Evolutionary conservation across 441 rosid genomes (phyloP).

Genomic region (Pelargonium australe): DNA sequence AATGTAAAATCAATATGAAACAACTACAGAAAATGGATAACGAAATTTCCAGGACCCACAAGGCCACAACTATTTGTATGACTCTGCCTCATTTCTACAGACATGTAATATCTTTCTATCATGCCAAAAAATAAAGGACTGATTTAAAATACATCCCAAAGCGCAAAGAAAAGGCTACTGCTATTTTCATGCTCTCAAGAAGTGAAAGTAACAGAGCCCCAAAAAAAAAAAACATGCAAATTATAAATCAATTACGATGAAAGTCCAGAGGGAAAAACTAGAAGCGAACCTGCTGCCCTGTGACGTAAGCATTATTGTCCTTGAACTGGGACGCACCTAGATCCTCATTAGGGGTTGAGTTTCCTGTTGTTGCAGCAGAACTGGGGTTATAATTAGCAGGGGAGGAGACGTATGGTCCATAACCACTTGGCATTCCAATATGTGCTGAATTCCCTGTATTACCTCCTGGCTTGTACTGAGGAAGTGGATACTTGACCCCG

Average conservation of each 20-base stretch:
- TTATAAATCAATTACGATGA: slow-evolving; percentile 11
- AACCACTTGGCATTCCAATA: slow-evolving; percentile 69
- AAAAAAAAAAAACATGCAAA: neutral
- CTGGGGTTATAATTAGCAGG: slow-evolving; percentile 66
- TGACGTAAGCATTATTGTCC: slow-evolving; percentile 66
- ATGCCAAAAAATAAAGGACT: neutral
- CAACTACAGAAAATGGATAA: too few species aligned
- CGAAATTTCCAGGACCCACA: too few species aligned
- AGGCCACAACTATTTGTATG: neutral
- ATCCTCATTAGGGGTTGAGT: slow-evolving; percentile 65
- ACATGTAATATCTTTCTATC: too few species aligned
- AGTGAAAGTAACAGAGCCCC: neutral
- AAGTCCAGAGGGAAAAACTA: slow-evolving; percentile 9
- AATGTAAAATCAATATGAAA: too few species aligned
- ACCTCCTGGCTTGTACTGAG: slow-evolving; percentile 72
- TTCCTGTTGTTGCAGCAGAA: slow-evolving; percentile 59
- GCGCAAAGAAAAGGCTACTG: too few species aligned
- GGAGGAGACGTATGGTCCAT: slow-evolving; percentile 72
- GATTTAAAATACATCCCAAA: too few species aligned
- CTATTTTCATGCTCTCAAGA: neutral
- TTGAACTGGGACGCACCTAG: slow-evolving; percentile 66
- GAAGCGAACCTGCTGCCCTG: slow-evolving; percentile 63
- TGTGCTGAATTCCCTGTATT: slow-evolving; percentile 60
- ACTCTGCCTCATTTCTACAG: neutral
- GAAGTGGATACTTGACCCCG: slow-evolving; percentile 72